Percentiles rank a stretch among this genome's conserved stretches.
Evolutionary conservation across 225 moss, liverwort and hornwort species (phyloP).

Genomic region (Pleurozium schreberi): DNA sequence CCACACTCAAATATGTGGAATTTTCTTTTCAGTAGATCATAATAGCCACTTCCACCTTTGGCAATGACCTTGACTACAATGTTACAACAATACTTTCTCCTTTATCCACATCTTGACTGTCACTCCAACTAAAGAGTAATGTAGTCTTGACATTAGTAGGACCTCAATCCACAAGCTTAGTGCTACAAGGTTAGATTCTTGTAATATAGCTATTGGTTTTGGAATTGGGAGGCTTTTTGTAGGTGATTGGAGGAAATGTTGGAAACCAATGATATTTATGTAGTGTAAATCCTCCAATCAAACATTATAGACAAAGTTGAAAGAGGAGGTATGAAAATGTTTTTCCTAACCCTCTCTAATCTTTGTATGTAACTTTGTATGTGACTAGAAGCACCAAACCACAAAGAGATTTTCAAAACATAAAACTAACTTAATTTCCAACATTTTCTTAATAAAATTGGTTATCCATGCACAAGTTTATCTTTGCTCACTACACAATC

Average conservation of each 20-base stretch:
- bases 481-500: not conserved
- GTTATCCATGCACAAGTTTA: not conserved
- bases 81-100: not conserved
- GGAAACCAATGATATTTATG: not conserved
- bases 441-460: not conserved
- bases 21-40: not conserved
- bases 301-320: not conserved
- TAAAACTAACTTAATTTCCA: not conserved
- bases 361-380: too few relatives aligned
- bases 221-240: not conserved
- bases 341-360: accelerated
- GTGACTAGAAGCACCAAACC: too few relatives aligned
- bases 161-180: accelerated
- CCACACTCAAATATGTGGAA: not conserved
- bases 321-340: not conserved
- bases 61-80: not conserved
- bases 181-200: not conserved
- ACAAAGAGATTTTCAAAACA: too few relatives aligned
- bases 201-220: not conserved
- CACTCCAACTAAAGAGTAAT: not conserved
- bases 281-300: not conserved
- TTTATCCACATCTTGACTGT: not conserved
- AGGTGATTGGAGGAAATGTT: not conserved
- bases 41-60: not conserved
- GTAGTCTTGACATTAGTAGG: not conserved